Percentiles rank a stretch among this genome's conserved stretches.
Conservation (phyloP, 192 early-diverging fungal species). For the Backusella morwellensis region DNA sequence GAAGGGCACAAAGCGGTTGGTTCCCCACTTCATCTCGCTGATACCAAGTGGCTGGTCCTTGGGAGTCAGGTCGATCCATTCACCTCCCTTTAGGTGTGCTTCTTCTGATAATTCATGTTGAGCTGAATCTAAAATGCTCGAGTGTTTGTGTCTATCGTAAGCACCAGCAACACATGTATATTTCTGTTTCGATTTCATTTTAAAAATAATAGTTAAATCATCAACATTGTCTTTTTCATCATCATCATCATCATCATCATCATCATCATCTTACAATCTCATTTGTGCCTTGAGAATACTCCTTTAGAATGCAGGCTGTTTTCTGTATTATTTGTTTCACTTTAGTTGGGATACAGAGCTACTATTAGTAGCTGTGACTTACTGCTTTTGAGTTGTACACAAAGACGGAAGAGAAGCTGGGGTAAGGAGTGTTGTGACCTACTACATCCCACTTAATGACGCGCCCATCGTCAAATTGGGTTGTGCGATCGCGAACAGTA, state of each 20-base stretch:
- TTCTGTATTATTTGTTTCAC: constrained; percentile 33
- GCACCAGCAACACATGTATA: constrained; percentile 58
- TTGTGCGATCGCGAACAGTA: constrained; percentile 36
- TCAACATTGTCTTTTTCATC: too few relatives aligned
- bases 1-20: constrained; percentile 57
- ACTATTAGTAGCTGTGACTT: not conserved
- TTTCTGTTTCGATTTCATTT: constrained; percentile 28
- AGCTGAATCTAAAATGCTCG: constrained; percentile 46
- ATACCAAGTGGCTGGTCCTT: constrained; percentile 44
- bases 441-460: constrained; percentile 53
- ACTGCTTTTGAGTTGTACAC: constrained; percentile 48
- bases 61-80: constrained; percentile 45
- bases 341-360: not conserved
- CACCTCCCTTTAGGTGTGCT: constrained; percentile 47
- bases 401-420: constrained; percentile 48
- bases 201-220: too few relatives aligned
- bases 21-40: constrained; percentile 58
- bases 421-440: constrained; percentile 45
- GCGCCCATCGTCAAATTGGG: constrained; percentile 48
- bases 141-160: constrained; percentile 51
- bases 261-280: constrained; percentile 39
- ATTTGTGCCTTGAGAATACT: constrained; percentile 61
- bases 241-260: not conserved
- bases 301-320: constrained; percentile 54
- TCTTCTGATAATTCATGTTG: constrained; percentile 59